A percentile compares a stretch with the other conserved stretches of the same genome.
These are phyloP conservation scores for Coemansia interrupta DNA, from an alignment of 192 early-diverging fungal species.

Conservation along the genomic window DNA sequence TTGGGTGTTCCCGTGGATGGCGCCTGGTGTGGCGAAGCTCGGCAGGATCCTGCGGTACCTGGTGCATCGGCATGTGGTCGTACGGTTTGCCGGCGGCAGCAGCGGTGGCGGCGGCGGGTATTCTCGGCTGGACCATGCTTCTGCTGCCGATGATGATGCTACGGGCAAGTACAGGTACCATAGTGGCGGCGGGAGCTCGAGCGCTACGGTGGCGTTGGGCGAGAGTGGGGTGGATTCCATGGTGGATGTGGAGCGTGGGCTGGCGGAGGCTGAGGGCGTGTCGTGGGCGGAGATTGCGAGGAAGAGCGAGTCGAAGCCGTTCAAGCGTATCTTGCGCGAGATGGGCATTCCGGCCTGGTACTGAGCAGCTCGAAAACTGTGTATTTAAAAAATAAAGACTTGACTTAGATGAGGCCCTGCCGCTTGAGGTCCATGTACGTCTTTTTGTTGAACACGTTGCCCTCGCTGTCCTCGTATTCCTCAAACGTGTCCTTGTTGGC, in stretches of 20 bases:
- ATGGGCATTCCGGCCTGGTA: conserved; percentile 53
- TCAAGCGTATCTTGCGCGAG: conserved; percentile 48
- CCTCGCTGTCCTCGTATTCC: conserved; percentile 81
- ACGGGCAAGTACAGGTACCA: conserved; percentile 5
- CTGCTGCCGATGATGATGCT: not conserved
- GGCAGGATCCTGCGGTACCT: conserved; percentile 24
- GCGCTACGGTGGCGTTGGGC: conserved; percentile 14
- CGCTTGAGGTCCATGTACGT: conserved; percentile 81
- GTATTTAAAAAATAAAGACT: too few species aligned
- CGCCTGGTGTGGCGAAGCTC: conserved; percentile 20
- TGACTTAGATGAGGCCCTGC: conserved; percentile 69
- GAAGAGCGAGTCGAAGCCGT: conserved; percentile 41
- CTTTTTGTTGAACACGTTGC: conserved; percentile 86
- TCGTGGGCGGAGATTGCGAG: conserved; percentile 45
- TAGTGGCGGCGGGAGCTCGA: conserved; percentile 18
- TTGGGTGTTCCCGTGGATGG: conserved; percentile 42
- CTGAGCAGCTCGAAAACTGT: too few species aligned
- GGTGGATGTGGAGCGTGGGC: too few species aligned
- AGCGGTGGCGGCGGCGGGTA: not conserved
- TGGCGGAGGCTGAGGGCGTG: conserved; percentile 14
- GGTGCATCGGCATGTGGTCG: conserved; percentile 16
- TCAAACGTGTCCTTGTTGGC: conserved; percentile 81
- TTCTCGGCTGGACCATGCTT: not conserved
- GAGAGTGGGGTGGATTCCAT: not conserved
- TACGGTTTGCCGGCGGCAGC: conserved; percentile 2